A percentile compares a stretch with the other conserved stretches of the same genome.
Evolutionary conservation across 176 grass and related monocot genomes (phyloP).

Genomic region (Carex myosuroides): DNA sequence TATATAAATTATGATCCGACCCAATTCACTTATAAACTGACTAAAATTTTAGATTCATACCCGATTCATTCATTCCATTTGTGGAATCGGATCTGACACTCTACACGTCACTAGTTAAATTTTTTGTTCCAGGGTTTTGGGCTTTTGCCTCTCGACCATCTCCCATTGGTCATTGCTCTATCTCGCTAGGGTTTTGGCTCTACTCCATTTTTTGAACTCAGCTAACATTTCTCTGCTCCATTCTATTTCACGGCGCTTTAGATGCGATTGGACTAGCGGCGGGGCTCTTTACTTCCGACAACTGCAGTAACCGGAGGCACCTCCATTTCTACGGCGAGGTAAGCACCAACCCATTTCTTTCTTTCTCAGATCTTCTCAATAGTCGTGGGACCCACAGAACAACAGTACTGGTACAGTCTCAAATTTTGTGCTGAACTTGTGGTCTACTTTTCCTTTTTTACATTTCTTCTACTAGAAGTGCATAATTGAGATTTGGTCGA

Average conservation of each 20-base stretch:
- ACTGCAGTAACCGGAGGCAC: neutral
- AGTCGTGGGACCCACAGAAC: neutral
- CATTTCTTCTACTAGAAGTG: neutral
- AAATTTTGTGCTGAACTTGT: neutral
- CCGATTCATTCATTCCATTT: too few species aligned
- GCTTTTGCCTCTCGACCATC: neutral
- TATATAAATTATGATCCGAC: neutral
- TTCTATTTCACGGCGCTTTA: neutral
- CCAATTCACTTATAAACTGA: neutral
- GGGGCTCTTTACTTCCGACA: neutral
- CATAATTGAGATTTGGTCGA: neutral
- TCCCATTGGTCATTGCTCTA: neutral
- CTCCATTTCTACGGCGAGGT: constrained; percentile 13
- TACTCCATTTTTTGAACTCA: neutral
- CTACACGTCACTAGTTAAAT: neutral
- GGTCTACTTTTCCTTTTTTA: neutral
- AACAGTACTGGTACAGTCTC: neutral
- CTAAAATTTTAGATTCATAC: too few species aligned
- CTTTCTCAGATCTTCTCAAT: neutral
- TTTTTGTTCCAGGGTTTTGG: neutral
- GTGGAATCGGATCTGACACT: too few species aligned
- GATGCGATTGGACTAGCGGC: neutral
- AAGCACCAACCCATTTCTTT: constrained; percentile 1
- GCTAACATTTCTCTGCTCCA: neutral
- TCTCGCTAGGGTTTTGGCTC: constrained; percentile 24